Conservation (phyloP, 1,139 yeast species). For the Magnusiomyces paraingens region DNA sequence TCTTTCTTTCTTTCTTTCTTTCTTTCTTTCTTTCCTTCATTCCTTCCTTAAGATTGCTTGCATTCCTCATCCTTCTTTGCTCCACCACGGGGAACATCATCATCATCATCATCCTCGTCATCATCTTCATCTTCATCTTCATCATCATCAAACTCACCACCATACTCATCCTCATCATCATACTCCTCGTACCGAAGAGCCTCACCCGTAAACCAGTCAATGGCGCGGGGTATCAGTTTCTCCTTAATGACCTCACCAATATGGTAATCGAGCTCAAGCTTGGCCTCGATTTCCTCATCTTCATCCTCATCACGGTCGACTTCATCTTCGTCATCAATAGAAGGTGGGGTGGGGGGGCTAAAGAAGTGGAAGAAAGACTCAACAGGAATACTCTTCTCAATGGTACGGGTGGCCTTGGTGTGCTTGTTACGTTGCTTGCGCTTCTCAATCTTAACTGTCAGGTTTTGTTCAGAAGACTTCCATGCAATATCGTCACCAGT, state of each 20-base stretch:
- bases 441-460: constrained; percentile 82
- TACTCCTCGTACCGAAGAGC: constrained; percentile 59
- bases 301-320: constrained; percentile 51
- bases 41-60: constrained; percentile 5
- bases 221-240: constrained; percentile 80
- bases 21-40: neutral
- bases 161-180: constrained; percentile 22
- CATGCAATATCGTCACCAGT: constrained; percentile 85
- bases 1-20: no score
- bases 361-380: constrained; percentile 95
- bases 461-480: constrained; percentile 73
- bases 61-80: constrained; percentile 4
- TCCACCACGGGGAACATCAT: neutral
- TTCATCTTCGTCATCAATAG: constrained; percentile 42
- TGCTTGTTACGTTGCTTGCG: constrained; percentile 97
- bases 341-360: constrained; percentile 77
- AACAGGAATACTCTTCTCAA: constrained; percentile 87
- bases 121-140: constrained; percentile 6
- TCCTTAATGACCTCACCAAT: constrained; percentile 96
- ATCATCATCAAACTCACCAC: neutral
- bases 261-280: constrained; percentile 73
- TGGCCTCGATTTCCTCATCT: constrained; percentile 71
- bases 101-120: constrained; percentile 1
- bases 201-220: constrained; percentile 97
- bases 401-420: constrained; percentile 94